Evolutionary conservation across 2,329 filamentous ascomycete genomes (phyloP).

Genomic region (Talaromyces sp.): DNA sequence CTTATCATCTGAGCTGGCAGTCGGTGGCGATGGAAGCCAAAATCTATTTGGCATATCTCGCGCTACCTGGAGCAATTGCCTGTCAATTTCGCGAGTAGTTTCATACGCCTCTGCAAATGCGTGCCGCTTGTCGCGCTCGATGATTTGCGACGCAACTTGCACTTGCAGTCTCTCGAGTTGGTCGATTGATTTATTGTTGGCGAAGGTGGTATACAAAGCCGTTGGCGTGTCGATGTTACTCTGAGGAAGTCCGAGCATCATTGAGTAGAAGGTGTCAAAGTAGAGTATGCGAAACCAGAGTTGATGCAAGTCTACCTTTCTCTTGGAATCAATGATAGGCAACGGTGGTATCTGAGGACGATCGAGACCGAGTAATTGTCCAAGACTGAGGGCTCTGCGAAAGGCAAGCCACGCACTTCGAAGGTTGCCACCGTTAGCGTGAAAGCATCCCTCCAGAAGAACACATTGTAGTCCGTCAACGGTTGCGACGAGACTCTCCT

Average conservation of each 20-base stretch:
- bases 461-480: conserved; percentile 45
- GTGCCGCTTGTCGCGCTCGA: conserved; percentile 44
- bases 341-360: conserved; percentile 17
- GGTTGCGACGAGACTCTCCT: conserved; percentile 37
- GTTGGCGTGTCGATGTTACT: conserved; percentile 33
- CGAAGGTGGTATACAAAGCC: conserved; percentile 47
- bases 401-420: conserved; percentile 38
- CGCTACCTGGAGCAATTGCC: neutral
- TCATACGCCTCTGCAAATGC: neutral
- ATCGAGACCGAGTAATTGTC: conserved; percentile 44
- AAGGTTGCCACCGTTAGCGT: conserved; percentile 41
- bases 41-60: neutral
- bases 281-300: conserved; percentile 41
- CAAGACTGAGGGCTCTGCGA: conserved; percentile 39
- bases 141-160: conserved; percentile 44
- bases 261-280: conserved; percentile 37
- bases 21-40: neutral
- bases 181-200: conserved; percentile 34
- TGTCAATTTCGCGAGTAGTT: neutral
- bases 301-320: conserved; percentile 22
- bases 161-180: conserved; percentile 47
- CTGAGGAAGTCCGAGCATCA: conserved; percentile 43
- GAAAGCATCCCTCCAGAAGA: conserved; percentile 40
- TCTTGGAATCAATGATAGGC: neutral
- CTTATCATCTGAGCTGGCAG: neutral